Evolutionary conservation across 306 rosid species (phyloP), one percentile per base, ranked within the genome.

Genomic region (Acacia melanoxylon): DNA sequence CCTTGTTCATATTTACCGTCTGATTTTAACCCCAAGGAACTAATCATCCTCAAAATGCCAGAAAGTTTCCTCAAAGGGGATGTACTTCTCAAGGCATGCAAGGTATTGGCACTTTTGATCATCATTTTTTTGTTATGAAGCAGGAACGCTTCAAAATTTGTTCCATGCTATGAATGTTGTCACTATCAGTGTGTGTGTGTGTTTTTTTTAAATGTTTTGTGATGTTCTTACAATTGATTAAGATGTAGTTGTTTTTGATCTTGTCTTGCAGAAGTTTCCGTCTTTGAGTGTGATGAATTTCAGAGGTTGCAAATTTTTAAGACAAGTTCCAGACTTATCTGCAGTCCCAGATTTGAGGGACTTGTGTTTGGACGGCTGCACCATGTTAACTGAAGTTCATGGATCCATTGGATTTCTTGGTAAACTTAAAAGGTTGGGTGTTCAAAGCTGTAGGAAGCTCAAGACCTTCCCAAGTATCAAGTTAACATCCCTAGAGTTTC

Each of bases 391-490:
- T 37, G 68, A 56, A 42, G 68, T 75, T 56, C 52, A 75, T 12
- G 79, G 3, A 10, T 75, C 54, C 15, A 22, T 75, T 56, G 79
- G 79, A 37, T 19, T 54, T n/a, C 79, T 54, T 22, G n/a, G 42
- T 56, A 75, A 75, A 41, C 35, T 75, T 31, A 42, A 71, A 42
- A 42, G 75, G 29, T 24, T 71, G 29, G 22, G 75, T 71, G 56
- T 24, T 24, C 12, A 22, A 12, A 12, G 17, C 2, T 77, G 81
- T 41, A 5, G 10, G 25, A 45, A 49, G 4, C 81, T 63, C 20
- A n/a, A 19, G 56, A 45, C 40, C 10, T 51, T 77, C 46, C 44
- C 81, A 6, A 2, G 14, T 15, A 63, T 77, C 7, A 16, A 10
- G 44, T 15, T 33, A 8, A 14, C 58, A 45, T 63, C 81, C 24